These are phyloP conservation scores for Camellia japonica DNA, from an alignment of 148 eudicot species.

Conservation along the genomic window DNA sequence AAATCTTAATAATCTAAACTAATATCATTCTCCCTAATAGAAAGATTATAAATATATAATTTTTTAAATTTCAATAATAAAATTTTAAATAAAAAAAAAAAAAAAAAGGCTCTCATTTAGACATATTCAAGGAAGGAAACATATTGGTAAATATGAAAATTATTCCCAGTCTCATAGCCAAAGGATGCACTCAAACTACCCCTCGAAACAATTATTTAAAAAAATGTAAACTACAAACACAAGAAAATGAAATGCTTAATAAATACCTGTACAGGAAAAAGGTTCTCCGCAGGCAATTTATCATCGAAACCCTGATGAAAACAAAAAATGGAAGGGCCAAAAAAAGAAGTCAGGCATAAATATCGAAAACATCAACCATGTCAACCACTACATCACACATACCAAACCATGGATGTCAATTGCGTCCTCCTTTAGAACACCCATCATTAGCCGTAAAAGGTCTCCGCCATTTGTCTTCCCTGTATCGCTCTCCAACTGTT, in stretches of 20 bases:
- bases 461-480: constrained; percentile 77
- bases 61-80: too few relatives aligned
- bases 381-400: constrained; percentile 24
- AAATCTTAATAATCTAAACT: not conserved
- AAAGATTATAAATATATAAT: too few relatives aligned
- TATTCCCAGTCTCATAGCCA: too few relatives aligned
- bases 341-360: not conserved
- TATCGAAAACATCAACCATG: constrained; percentile 9
- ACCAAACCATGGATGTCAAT: constrained; percentile 89
- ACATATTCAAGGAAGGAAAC: too few relatives aligned
- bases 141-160: too few relatives aligned
- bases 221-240: not conserved
- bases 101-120: too few relatives aligned
- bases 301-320: constrained; percentile 75
- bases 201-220: not conserved
- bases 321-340: constrained; percentile 2
- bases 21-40: not conserved
- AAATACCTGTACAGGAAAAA: constrained; percentile 81
- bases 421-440: constrained; percentile 78
- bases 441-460: constrained; percentile 77
- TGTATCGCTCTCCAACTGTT: constrained; percentile 74
- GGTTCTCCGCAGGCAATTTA: constrained; percentile 81
- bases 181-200: not conserved
- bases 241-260: not conserved
- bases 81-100: too few relatives aligned